These are phyloP conservation scores for Apiospora hydei DNA, from an alignment of 2,329 filamentous ascomycete genomes.

Conservation along the genomic window DNA sequence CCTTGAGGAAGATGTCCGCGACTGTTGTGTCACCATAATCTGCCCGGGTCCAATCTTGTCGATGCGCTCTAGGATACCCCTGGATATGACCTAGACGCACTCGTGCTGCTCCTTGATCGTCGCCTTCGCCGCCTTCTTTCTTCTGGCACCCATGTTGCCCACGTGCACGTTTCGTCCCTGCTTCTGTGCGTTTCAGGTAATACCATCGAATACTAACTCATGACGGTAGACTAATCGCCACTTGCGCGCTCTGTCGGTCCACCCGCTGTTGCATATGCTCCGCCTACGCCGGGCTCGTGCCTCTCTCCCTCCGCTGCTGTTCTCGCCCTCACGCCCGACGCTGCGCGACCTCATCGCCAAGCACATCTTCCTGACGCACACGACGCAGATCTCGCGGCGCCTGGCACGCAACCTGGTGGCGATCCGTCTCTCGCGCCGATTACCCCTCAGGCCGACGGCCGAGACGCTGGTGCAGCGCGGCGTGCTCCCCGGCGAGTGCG, in stretches of 20 bases:
- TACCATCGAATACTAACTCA: slow-evolving; percentile 25
- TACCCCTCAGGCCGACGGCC: slow-evolving; percentile 66
- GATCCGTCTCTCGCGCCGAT: slow-evolving; percentile 69
- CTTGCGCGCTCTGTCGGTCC: slow-evolving; percentile 66
- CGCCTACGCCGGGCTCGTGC: slow-evolving; percentile 65
- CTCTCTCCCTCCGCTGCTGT: slow-evolving; percentile 62
- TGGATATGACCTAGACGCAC: neutral
- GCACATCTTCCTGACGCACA: slow-evolving; percentile 72
- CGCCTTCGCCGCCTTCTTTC: neutral
- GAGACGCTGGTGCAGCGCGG: slow-evolving; percentile 67
- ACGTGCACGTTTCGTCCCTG: slow-evolving; percentile 4
- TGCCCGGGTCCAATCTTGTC: neutral
- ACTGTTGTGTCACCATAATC: neutral
- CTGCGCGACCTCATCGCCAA: slow-evolving; percentile 68
- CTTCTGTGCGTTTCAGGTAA: slow-evolving; percentile 28
- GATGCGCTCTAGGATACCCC: too few relatives aligned
- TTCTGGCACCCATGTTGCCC: neutral
- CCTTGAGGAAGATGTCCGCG: neutral
- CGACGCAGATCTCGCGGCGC: slow-evolving; percentile 68
- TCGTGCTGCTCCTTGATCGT: neutral
- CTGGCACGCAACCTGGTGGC: slow-evolving; percentile 69
- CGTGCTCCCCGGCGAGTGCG: slow-evolving; percentile 71
- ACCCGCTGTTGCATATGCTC: slow-evolving; percentile 70
- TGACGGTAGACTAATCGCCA: slow-evolving; percentile 63
- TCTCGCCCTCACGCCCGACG: slow-evolving; percentile 63